Evolutionary conservation across 805 yeast genomes (phyloP).

Genomic region (Ogataea neopini): DNA sequence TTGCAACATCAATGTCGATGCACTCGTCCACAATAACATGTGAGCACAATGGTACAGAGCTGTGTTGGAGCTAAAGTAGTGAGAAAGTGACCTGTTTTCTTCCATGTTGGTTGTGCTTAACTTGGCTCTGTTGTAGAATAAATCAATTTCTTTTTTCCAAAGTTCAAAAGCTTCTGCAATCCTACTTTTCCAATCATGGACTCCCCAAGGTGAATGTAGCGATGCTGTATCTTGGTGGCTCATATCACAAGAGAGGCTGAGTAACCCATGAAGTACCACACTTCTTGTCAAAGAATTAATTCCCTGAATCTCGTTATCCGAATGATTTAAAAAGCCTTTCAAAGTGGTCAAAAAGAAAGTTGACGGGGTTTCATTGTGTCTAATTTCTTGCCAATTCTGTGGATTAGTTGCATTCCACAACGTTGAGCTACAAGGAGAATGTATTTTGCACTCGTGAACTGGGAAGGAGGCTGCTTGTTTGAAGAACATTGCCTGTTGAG

Average conservation of each 20-base stretch:
- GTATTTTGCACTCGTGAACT: constrained; percentile 15
- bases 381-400: constrained; percentile 5
- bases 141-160: constrained; percentile 19
- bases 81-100: neutral
- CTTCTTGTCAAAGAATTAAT: constrained; percentile 11
- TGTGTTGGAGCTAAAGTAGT: constrained; percentile 14
- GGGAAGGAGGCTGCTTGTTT: constrained; percentile 14
- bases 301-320: neutral
- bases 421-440: constrained; percentile 12
- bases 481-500: constrained; percentile 16
- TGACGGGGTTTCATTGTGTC: constrained; percentile 4
- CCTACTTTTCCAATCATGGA: constrained; percentile 13
- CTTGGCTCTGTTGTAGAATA: constrained; percentile 4
- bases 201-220: constrained; percentile 1
- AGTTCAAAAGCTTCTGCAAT: constrained; percentile 13
- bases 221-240: constrained; percentile 5
- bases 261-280: constrained; percentile 16
- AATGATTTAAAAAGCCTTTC: constrained; percentile 9
- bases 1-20: constrained; percentile 5
- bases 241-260: constrained; percentile 17
- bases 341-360: constrained; percentile 8
- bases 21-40: constrained; percentile 14
- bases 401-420: constrained; percentile 16
- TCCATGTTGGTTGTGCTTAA: neutral
- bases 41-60: constrained; percentile 20